These are phyloP conservation scores for Exophiala oligosperma DNA, from an alignment of 2,329 filamentous ascomycete genomes.

Conservation along the genomic window DNA sequence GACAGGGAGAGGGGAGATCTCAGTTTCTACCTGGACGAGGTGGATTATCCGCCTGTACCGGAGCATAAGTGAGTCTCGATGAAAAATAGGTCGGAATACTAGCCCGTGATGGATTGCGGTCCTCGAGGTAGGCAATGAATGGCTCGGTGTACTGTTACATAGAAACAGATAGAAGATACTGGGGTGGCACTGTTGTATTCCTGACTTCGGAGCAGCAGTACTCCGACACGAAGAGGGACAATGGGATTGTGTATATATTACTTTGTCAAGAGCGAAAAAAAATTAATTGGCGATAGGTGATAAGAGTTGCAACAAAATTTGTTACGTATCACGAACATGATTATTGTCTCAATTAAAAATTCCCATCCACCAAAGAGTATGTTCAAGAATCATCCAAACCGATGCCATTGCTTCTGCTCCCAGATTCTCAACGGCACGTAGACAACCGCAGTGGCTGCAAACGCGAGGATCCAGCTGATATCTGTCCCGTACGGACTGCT, in stretches of 20 bases:
- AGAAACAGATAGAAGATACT: no score
- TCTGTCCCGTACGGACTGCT: conserved; percentile 55
- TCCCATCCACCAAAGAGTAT: background rate
- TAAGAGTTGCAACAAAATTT: no score
- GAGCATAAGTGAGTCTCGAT: background rate
- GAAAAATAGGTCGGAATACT: background rate
- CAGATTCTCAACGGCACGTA: conserved; percentile 55
- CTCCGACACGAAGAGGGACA: no score
- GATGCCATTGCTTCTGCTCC: conserved; percentile 45
- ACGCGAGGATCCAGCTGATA: conserved; percentile 62
- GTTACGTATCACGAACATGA: no score
- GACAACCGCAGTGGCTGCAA: conserved; percentile 58
- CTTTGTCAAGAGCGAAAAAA: no score
- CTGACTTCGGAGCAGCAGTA: no score
- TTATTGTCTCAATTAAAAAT: no score
- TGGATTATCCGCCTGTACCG: conserved; percentile 9
- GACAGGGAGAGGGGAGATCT: conserved; percentile 8
- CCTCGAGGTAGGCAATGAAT: background rate
- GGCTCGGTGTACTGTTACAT: no score
- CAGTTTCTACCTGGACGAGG: conserved; percentile 10
- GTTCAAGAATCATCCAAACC: conserved; percentile 1
- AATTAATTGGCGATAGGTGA: no score
- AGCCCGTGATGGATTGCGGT: background rate
- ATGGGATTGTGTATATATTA: no score
- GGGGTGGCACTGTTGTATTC: no score